A percentile compares a stretch with the other conserved stretches of the same genome.
phyloP scores from a whole-genome alignment of 139 green algal genomes.

The Haematococcus sp. region DNA sequence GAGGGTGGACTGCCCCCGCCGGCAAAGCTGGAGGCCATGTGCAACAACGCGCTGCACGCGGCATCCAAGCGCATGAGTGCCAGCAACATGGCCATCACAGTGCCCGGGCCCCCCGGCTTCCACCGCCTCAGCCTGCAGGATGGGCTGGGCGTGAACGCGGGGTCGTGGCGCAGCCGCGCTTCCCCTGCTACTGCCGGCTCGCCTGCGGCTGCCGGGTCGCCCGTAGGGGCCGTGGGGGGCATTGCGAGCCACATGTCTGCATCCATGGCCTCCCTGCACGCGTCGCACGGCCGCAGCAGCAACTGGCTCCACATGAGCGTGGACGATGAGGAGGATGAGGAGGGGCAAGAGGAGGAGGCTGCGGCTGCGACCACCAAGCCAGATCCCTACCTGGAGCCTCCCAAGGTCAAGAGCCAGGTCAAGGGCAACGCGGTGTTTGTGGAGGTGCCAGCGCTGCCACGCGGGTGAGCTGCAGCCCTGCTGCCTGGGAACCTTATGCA shows the following conservation, averaged over 20 bases:
- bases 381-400: slow-evolving; percentile 4
- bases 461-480: not conserved
- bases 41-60: too few relatives aligned
- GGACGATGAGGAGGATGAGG: not conserved
- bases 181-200: too few relatives aligned
- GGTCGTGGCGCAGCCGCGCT: too few relatives aligned
- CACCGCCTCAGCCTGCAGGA: not conserved
- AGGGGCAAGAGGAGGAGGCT: not conserved
- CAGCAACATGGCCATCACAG: not conserved
- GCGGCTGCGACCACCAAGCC: not conserved
- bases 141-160: too few relatives aligned
- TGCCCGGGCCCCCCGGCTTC: not conserved
- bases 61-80: not conserved
- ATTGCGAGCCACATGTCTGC: too few relatives aligned
- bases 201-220: too few relatives aligned
- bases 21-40: not conserved
- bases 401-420: not conserved
- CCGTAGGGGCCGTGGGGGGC: too few relatives aligned
- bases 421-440: not conserved
- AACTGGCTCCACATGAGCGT: too few relatives aligned
- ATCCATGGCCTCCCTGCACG: too few relatives aligned
- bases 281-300: too few relatives aligned
- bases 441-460: slow-evolving; percentile 3
- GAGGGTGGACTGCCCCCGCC: not conserved
- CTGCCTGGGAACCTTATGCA: not conserved